Base-by-base conservation (phyloP, 768 basidiomycete genomes). In the Lactarius hengduanensis region DNA sequence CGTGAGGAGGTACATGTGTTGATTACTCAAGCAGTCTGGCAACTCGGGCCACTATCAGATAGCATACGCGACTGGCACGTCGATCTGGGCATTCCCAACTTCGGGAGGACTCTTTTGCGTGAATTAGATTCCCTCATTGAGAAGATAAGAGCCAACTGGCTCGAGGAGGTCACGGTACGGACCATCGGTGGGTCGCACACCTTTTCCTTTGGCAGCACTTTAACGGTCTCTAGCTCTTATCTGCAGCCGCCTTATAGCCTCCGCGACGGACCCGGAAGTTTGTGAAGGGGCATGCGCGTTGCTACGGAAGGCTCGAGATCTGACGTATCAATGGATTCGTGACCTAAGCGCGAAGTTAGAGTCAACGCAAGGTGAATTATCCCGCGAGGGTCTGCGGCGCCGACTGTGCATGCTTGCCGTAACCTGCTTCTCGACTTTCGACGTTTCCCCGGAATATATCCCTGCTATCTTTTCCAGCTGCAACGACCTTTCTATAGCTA, bases 1-100 rank as follows among this genome's bases (percentile, higher is more conserved):
- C 63, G 70, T 9, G 73, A 75, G 0, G 80, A 79, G 20, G 79
- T 86, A 0, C 76, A 82, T 64, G 62, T 75, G 0, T 74, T 86
- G 0, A 28, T 86, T 1, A 73, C 71, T 11, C 85, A 84, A 62
- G 76, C 83, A 22, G 76, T 74, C 1, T 79, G 77, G 65, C 82
- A 86, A 65, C 73, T 79, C 4, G 82, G 82, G 36, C 74, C 73
- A 0, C n/a, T 72, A 7, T 68, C 58, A 1, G 45, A 26, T 13
- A 70, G 68, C 4, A 60, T 50, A 22, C 64, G 43, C 60, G 71
- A 68, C 28, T 84, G 81, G 80, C 85, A 86, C 66, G 40, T 62
- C 1, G 79, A 82, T 20, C 70, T 82, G 7, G 58, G 57, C 5
- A 22, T 72, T 18, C 26, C 70, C 3, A 57, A 72, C 8, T 86